Conservation (phyloP, 345 rosid genomes). For the Eucalyptus urophylla region DNA sequence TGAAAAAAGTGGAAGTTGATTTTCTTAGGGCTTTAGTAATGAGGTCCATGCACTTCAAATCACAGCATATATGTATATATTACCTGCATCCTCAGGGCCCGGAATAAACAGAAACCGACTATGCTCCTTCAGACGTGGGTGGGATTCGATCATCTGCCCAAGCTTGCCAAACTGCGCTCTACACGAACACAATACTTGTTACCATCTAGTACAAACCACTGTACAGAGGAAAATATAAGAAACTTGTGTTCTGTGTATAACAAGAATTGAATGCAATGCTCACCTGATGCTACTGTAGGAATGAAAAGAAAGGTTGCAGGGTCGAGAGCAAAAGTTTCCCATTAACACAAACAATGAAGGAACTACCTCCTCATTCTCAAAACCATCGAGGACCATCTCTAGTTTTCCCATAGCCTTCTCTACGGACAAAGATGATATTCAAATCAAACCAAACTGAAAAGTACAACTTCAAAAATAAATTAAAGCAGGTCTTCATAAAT, state of each 20-base stretch:
- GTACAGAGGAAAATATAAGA: neutral
- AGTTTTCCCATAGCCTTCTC: constrained; percentile 79
- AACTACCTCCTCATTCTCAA: constrained; percentile 63
- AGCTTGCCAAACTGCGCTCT: constrained; percentile 76
- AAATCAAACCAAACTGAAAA: constrained; percentile 16
- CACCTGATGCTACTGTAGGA: constrained; percentile 78
- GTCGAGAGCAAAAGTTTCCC: constrained; percentile 84
- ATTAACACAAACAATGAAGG: constrained; percentile 94
- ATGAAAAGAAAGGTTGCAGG: constrained; percentile 71
- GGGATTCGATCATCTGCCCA: constrained; percentile 65
- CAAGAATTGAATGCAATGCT: neutral
- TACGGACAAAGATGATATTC: constrained; percentile 17
- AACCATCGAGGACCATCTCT: constrained; percentile 65
- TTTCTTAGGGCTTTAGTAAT: neutral
- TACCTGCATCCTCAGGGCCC: constrained; percentile 93
- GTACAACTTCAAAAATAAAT: neutral
- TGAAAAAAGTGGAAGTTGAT: constrained; percentile 5
- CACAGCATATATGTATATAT: neutral
- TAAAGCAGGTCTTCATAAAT: neutral
- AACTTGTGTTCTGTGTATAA: neutral
- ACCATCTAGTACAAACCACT: neutral
- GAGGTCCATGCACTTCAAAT: neutral
- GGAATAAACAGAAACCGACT: constrained; percentile 88
- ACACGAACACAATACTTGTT: neutral
- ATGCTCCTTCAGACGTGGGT: constrained; percentile 62